Evolutionary conservation across 306 rosid genomes (phyloP).

Genomic region (Ormosia semicastrata): DNA sequence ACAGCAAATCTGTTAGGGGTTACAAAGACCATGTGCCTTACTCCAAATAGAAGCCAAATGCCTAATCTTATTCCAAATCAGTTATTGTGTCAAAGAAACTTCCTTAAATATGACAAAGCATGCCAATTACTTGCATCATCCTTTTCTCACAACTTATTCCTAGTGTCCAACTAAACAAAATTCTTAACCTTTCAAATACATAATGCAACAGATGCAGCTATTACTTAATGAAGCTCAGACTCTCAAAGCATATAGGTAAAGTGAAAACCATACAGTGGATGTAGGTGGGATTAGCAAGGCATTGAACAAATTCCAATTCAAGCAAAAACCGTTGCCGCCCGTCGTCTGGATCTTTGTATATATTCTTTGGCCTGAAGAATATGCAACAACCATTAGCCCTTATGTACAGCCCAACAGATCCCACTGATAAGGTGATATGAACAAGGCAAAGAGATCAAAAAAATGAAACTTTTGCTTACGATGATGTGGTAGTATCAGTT

Average conservation of each 20-base stretch:
- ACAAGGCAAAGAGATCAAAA: neutral
- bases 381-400: constrained; percentile 17
- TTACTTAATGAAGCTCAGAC: constrained; percentile 6
- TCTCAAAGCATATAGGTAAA: constrained; percentile 12
- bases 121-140: neutral
- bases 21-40: neutral
- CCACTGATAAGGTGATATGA: neutral
- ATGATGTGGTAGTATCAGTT: constrained; percentile 42
- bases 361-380: constrained; percentile 56
- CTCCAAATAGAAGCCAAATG: neutral
- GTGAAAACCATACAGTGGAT: constrained; percentile 71
- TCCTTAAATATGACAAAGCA: neutral
- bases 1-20: neutral
- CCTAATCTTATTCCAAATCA: neutral
- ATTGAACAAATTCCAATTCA: constrained; percentile 92
- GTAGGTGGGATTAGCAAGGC: constrained; percentile 93
- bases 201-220: neutral
- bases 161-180: neutral
- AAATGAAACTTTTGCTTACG: constrained; percentile 35
- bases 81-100: neutral
- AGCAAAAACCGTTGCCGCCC: constrained; percentile 91
- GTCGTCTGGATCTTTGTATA: constrained; percentile 88
- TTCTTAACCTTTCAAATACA: neutral
- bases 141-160: neutral
- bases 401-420: neutral